Evolutionary conservation across 2,329 filamentous ascomycete species (phyloP).

Genomic region (Phaeophleospora eucalypticola): DNA sequence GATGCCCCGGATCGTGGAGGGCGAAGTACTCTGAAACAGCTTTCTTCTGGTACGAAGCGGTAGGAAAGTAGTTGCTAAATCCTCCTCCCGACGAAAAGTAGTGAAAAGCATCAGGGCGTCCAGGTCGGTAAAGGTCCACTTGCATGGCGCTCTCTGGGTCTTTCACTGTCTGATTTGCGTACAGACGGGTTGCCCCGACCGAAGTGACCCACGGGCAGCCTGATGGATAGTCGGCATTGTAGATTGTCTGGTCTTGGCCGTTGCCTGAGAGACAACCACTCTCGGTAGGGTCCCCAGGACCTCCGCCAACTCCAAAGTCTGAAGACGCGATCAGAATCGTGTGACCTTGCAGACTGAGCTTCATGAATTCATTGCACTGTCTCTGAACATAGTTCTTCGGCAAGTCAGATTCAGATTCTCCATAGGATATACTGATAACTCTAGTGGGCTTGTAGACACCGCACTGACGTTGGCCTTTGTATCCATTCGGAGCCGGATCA

Average conservation of each 20-base stretch:
- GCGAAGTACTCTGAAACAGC: conserved; percentile 35
- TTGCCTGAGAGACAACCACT: conserved; percentile 22
- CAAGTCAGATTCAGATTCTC: conserved; percentile 49
- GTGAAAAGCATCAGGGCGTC: conserved; percentile 34
- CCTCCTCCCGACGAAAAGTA: conserved; percentile 14
- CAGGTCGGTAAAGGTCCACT: conserved; percentile 23
- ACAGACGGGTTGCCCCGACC: conserved; percentile 39
- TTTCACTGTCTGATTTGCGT: conserved; percentile 31
- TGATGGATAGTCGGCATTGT: conserved; percentile 21
- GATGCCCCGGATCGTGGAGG: conserved; percentile 21
- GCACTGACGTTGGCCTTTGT: conserved; percentile 44
- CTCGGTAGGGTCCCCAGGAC: conserved; percentile 30
- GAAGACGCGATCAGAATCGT: conserved; percentile 36
- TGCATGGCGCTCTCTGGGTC: conserved; percentile 20
- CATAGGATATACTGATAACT: conserved; percentile 55
- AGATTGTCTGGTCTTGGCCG: conserved; percentile 22
- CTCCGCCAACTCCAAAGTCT: conserved; percentile 27
- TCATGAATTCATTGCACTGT: conserved; percentile 40
- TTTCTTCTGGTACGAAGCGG: conserved; percentile 40
- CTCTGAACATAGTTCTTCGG: conserved; percentile 49
- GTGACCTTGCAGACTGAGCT: conserved; percentile 45
- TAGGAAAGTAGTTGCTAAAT: conserved; percentile 33
- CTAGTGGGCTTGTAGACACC: conserved; percentile 49
- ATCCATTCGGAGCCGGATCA: conserved; percentile 45
- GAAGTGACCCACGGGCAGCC: conserved; percentile 33